phyloP scores from a whole-genome alignment of 192 early-diverging fungal genomes.

The Podila epigama region DNA sequence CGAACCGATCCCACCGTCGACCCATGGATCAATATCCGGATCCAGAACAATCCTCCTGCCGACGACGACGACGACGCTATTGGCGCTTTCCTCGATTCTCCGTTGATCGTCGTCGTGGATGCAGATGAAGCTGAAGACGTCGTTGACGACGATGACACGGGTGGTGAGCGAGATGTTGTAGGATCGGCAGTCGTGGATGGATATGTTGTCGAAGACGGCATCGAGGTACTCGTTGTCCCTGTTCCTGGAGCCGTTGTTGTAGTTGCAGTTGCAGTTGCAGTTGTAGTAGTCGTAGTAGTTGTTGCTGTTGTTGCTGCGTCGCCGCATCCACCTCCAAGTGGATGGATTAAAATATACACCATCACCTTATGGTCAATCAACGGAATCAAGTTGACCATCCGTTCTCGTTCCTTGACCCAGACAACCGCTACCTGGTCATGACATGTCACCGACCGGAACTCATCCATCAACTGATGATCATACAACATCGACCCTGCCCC shows the following conservation, averaged over 20 bases:
- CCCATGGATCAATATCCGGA: slow-evolving; percentile 61
- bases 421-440: slow-evolving; percentile 74
- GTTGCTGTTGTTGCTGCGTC: neutral
- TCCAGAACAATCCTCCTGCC: slow-evolving; percentile 71
- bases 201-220: too few relatives aligned
- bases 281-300: too few relatives aligned
- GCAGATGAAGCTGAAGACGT: neutral
- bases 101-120: too few relatives aligned
- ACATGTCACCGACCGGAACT: slow-evolving; percentile 50
- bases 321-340: slow-evolving; percentile 53
- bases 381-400: slow-evolving; percentile 36
- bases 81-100: too few relatives aligned
- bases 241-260: too few relatives aligned
- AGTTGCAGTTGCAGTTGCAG: too few relatives aligned
- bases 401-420: slow-evolving; percentile 74
- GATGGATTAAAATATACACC: slow-evolving; percentile 75
- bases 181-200: too few relatives aligned
- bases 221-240: too few relatives aligned
- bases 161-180: too few relatives aligned
- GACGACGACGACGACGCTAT: slow-evolving; percentile 13
- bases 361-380: slow-evolving; percentile 55
- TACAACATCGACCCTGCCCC: slow-evolving; percentile 6
- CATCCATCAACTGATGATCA: slow-evolving; percentile 51
- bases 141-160: neutral
- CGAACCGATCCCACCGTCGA: slow-evolving; percentile 40